Conservation (phyloP, 371 early-diverging fungal genomes). For the Mortierella sp. region DNA sequence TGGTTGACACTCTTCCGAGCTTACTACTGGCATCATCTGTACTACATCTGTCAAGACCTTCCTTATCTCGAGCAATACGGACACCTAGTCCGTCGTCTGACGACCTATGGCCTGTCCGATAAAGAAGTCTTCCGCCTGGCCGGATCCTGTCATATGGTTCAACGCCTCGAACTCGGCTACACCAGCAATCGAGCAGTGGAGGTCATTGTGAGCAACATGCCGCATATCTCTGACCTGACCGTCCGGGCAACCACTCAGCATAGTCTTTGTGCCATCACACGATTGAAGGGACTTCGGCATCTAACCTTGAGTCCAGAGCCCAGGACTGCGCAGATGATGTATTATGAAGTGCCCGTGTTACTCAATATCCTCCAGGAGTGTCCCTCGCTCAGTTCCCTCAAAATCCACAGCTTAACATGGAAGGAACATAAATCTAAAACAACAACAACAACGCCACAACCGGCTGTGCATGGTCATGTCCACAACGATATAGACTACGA, state of each 20-base stretch:
- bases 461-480: too few species aligned
- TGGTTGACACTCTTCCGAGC: conserved; percentile 26
- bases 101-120: neutral
- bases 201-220: conserved; percentile 5
- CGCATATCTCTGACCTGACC: conserved; percentile 8
- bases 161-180: conserved; percentile 3
- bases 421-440: too few species aligned
- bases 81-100: conserved; percentile 14
- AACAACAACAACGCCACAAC: too few species aligned
- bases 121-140: conserved; percentile 8
- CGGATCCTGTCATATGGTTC: conserved; percentile 21
- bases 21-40: conserved; percentile 26
- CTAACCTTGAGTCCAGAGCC: neutral
- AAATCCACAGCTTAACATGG: neutral
- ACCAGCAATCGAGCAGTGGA: neutral
- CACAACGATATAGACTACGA: too few species aligned
- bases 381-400: conserved; percentile 5
- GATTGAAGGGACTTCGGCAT: conserved; percentile 2
- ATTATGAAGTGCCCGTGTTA: neutral
- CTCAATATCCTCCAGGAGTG: conserved; percentile 15
- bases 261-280: conserved; percentile 7
- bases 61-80: conserved; percentile 28
- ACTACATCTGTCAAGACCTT: conserved; percentile 11
- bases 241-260: neutral
- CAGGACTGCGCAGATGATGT: too few species aligned